Evolutionary conservation across 768 basidiomycete genomes (phyloP), one percentile per base, ranked within the genome.

Genomic region (Russula virescens): DNA sequence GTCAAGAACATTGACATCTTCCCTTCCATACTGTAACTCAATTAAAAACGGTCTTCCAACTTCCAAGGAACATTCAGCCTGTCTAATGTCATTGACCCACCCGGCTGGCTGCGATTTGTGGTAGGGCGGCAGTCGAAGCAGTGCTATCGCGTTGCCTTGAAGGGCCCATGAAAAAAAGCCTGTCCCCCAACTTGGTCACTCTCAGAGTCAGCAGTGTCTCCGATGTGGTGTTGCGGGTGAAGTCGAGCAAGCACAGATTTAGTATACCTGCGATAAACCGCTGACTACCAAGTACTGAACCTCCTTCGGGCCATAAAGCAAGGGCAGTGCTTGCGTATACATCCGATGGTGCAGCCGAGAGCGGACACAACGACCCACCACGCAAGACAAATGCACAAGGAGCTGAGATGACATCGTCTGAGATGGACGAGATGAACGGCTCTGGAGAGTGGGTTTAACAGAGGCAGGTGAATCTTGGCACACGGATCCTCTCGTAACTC

Each of bases 401-500:
- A 0, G 74, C 71, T 0, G 81, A 75, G 28, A 70, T 54, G 66
- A 85, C 72, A 63, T 80, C 81, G 65, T 74, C 79, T 2, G 76
- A 75, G 40, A 83, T 76, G 8, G 77, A 73, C 61, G 87, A 83
- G 70, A 84, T 79, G 74, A 87, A 85, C 72, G 87, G 77, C 81
- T 60, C 79, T 75, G 42, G 88, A 86, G 42, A 84, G 81, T 8
- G 69, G 66, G 42, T 87, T 77, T 0, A 83, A 83, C 69, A 84
- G 81, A 10, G 84, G 76, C 43, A 87, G 74, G 38, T 67, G 57
- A 34, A 79, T 75, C 42, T 76, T 69, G 2, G 80, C 79, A 70
- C 76, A 81, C 58, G 86, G 73, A 69, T 87, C 86, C 11, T 83
- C 83, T 60, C 88, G 70, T 73, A 88, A 83, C 69, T 89, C 85